phyloP scores from a whole-genome alignment of 768 basidiomycete genomes.

The Dacryopinax primogenitus region DNA sequence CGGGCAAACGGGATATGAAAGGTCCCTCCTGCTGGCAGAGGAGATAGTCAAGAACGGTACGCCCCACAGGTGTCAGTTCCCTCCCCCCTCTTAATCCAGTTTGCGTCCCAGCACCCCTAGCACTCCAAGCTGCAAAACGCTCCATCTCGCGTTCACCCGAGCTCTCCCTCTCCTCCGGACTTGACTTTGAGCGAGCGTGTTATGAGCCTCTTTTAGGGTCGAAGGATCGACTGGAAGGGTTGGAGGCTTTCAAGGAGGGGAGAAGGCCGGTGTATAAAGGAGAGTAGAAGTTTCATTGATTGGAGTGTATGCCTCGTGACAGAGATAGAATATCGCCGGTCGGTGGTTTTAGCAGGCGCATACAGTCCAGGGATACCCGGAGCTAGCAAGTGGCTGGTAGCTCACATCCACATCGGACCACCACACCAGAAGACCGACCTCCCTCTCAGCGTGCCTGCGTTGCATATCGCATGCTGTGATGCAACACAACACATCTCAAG shows the following conservation, averaged over 20 bases:
- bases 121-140: slow-evolving; percentile 75
- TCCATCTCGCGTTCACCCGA: slow-evolving; percentile 72
- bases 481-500: too few species aligned
- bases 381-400: too few species aligned
- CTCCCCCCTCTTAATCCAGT: neutral
- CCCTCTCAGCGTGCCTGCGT: too few species aligned
- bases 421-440: too few species aligned
- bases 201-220: slow-evolving; percentile 68
- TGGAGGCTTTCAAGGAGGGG: slow-evolving; percentile 78
- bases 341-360: too few species aligned
- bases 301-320: neutral
- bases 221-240: slow-evolving; percentile 68
- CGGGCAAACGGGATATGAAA: slow-evolving; percentile 50
- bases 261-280: slow-evolving; percentile 66
- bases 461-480: too few species aligned
- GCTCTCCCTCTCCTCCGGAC: slow-evolving; percentile 69
- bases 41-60: slow-evolving; percentile 32
- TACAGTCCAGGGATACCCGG: too few species aligned
- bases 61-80: slow-evolving; percentile 46
- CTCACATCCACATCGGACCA: too few species aligned
- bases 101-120: slow-evolving; percentile 55
- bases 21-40: slow-evolving; percentile 55
- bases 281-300: slow-evolving; percentile 40
- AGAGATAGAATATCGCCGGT: neutral
- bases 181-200: slow-evolving; percentile 80